phyloP scores from a whole-genome alignment of 441 rosid species.

The Arabidopsis lyrata region DNA sequence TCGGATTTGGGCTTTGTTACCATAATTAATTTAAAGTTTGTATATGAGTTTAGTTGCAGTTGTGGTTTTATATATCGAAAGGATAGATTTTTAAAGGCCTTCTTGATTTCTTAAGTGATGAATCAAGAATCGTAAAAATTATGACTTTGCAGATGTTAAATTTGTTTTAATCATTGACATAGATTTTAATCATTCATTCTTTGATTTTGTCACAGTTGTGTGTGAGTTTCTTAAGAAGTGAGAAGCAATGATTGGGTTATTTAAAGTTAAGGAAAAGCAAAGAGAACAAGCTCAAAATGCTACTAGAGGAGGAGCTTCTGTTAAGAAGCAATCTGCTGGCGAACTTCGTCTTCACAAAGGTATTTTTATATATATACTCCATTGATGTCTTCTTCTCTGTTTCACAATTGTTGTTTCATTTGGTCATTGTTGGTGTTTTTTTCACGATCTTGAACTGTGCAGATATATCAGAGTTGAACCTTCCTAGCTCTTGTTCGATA shows the following conservation, averaged over 20 bases:
- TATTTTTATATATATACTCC: slow-evolving; percentile 13
- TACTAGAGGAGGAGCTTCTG: slow-evolving; percentile 63
- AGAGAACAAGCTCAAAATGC: slow-evolving; percentile 83
- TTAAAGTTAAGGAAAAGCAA: slow-evolving; percentile 96
- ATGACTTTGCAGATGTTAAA: neutral
- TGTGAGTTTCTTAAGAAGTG: slow-evolving; percentile 20
- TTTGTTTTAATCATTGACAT: neutral
- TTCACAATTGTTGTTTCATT: neutral
- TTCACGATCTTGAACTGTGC: slow-evolving; percentile 20
- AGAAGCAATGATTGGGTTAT: slow-evolving; percentile 87
- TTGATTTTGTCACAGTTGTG: slow-evolving; percentile 19
- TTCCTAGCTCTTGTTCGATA: slow-evolving; percentile 79
- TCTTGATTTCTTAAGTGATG: neutral
- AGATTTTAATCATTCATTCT: neutral
- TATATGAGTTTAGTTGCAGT: neutral
- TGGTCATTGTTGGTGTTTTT: neutral
- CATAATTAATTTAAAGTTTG: neutral
- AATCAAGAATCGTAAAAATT: neutral
- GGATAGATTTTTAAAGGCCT: neutral
- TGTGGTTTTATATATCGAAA: neutral
- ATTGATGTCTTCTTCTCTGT: neutral
- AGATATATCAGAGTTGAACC: slow-evolving; percentile 93
- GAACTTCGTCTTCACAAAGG: slow-evolving; percentile 98
- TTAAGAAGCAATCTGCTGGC: slow-evolving; percentile 87
- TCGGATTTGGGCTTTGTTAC: neutral